Evolutionary conservation across 192 early-diverging fungal genomes (phyloP).

Genomic region (Radiomyces spectabilis): DNA sequence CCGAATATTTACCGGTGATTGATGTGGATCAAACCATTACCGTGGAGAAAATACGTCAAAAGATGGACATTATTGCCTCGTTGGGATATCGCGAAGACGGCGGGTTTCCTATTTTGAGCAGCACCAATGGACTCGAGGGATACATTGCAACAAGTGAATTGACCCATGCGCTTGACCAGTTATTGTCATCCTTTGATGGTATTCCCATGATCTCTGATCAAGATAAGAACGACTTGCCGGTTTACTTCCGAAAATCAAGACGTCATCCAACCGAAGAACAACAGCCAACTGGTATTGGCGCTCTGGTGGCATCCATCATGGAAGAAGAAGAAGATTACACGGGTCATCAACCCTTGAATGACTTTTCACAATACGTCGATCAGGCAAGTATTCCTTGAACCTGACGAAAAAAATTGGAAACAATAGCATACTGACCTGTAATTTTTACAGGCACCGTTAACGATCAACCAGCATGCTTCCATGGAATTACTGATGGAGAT

Average conservation of each 20-base stretch:
- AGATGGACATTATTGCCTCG: conserved; percentile 43
- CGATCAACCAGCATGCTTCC: conserved; percentile 64
- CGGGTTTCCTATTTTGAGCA: conserved; percentile 64
- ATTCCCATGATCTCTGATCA: conserved; percentile 1
- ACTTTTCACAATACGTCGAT: conserved; percentile 32
- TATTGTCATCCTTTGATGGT: conserved; percentile 1
- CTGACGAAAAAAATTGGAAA: background rate
- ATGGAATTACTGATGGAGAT: conserved; percentile 81
- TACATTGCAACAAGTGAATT: conserved; percentile 80
- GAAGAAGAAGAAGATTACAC: no score
- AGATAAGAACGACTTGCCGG: conserved; percentile 1
- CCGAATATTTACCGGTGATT: conserved; percentile 61
- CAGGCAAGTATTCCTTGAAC: conserved; percentile 5
- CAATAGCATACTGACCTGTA: no score
- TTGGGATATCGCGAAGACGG: conserved; percentile 58
- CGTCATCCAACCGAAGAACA: no score
- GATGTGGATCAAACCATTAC: conserved; percentile 56
- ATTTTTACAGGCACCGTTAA: conserved; percentile 64
- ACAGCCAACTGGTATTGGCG: no score
- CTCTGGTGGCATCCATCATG: no score
- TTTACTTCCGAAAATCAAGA: conserved; percentile 14
- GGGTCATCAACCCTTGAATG: conserved; percentile 10
- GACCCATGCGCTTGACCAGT: conserved; percentile 54
- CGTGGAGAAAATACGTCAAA: conserved; percentile 45
- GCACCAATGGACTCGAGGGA: conserved; percentile 56